Evolutionary conservation across 768 basidiomycete species (phyloP).

Genomic region (Cyclocybe aegerita): DNA sequence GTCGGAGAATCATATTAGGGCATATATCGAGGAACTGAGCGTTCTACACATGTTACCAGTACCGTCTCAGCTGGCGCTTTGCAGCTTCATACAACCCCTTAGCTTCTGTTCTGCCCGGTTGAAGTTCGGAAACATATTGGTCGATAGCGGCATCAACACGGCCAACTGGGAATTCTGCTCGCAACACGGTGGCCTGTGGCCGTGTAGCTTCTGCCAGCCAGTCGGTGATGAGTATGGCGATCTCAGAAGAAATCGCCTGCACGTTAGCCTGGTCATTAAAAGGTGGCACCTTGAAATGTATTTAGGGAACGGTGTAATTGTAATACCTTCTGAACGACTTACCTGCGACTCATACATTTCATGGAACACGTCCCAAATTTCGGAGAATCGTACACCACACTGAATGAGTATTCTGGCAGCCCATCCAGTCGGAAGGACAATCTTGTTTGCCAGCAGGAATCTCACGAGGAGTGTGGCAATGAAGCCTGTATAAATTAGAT

Average conservation of each 20-base stretch:
- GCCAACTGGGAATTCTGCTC: conserved; percentile 74
- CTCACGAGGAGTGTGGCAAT: conserved; percentile 74
- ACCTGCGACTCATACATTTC: conserved; percentile 91
- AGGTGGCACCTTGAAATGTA: conserved; percentile 61
- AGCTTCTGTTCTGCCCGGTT: conserved; percentile 60
- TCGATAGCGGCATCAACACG: conserved; percentile 73
- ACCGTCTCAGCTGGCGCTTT: conserved; percentile 67
- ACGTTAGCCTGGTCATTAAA: conserved; percentile 82
- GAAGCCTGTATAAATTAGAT: conserved; percentile 54
- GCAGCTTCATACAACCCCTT: conserved; percentile 65
- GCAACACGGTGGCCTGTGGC: conserved; percentile 61
- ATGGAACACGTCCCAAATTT: conserved; percentile 84
- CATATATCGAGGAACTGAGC: conserved; percentile 9
- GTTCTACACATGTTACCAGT: conserved; percentile 50
- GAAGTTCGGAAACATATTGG: conserved; percentile 72
- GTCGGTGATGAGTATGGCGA: conserved; percentile 75
- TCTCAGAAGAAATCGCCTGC: conserved; percentile 78
- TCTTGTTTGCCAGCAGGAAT: conserved; percentile 64
- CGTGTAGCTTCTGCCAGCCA: conserved; percentile 80
- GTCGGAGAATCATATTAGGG: conserved; percentile 4
- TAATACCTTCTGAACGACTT: conserved; percentile 17
- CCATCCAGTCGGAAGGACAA: conserved; percentile 74
- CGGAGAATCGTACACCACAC: conserved; percentile 77
- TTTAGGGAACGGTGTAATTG: neutral
- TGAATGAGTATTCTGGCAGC: conserved; percentile 74